Evolutionary conservation across 495 filamentous ascomycete genomes (phyloP).

Genomic region (Talaromyces borbonicus): DNA sequence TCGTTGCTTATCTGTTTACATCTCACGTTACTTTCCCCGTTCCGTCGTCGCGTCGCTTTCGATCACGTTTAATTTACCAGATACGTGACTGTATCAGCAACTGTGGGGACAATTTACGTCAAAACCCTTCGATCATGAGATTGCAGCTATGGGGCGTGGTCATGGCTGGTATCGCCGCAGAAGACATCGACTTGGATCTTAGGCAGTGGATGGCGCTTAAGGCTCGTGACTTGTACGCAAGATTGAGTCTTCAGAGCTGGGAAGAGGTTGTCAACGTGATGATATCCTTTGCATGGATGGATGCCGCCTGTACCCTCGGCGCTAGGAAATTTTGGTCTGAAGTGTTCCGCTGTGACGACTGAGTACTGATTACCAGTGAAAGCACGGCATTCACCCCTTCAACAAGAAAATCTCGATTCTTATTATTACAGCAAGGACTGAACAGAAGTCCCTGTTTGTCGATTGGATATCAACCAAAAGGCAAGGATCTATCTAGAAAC

Average conservation of each 20-base stretch:
- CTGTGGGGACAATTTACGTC: not conserved
- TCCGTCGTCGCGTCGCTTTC: conserved; percentile 6
- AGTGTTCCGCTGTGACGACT: not conserved
- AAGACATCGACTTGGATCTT: conserved; percentile 4
- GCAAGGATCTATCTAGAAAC: no score
- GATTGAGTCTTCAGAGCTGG: not conserved
- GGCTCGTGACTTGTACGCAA: not conserved
- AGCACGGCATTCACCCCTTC: no score
- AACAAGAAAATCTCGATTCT: no score
- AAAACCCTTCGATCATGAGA: not conserved
- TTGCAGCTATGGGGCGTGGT: conserved; percentile 3
- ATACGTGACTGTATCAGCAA: not conserved
- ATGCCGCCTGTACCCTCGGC: not conserved
- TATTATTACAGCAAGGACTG: no score
- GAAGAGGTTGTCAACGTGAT: not conserved
- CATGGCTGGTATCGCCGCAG: conserved; percentile 4
- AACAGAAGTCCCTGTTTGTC: no score
- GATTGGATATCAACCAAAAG: no score
- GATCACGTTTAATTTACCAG: not conserved
- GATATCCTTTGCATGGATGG: conserved; percentile 7
- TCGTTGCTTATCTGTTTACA: conserved; percentile 1
- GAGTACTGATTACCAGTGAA: no score
- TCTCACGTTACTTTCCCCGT: conserved; percentile 5
- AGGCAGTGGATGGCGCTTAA: conserved; percentile 3
- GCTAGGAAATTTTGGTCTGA: conserved; percentile 4